A percentile compares a stretch with the other conserved stretches of the same genome.
Conservation (phyloP, 2,329 filamentous ascomycete species). For the Chaetothyriales sp. region DNA sequence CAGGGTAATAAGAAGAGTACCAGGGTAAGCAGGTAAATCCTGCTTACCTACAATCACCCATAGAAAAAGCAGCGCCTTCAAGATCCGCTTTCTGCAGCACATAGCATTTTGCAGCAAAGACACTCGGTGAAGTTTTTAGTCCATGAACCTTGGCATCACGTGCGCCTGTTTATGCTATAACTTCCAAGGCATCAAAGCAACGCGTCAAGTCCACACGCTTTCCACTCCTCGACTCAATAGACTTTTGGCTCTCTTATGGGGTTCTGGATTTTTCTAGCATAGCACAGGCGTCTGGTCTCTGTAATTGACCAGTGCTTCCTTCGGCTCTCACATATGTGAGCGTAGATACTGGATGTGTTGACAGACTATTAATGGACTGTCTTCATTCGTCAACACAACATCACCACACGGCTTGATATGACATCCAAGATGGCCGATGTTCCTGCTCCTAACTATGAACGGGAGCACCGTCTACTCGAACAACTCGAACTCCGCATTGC, state of each 20-base stretch:
- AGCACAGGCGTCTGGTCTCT: background rate
- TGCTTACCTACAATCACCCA: too few species aligned
- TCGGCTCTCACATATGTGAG: background rate
- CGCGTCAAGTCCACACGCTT: background rate
- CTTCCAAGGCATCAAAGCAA: too few species aligned
- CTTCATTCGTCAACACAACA: background rate
- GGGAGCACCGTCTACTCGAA: conserved; percentile 68
- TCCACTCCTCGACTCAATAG: background rate
- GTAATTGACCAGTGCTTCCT: background rate
- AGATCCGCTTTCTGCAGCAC: too few species aligned
- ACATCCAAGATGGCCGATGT: background rate
- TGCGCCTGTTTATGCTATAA: background rate
- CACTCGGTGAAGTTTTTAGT: too few species aligned
- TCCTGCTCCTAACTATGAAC: conserved; percentile 37
- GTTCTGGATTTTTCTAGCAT: background rate
- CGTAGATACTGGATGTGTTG: background rate
- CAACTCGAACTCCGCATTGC: conserved; percentile 77
- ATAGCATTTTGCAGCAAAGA: too few species aligned
- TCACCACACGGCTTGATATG: background rate
- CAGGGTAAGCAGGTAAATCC: too few species aligned
- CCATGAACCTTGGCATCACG: background rate
- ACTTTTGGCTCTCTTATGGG: background rate
- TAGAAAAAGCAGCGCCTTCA: too few species aligned
- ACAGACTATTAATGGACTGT: background rate
- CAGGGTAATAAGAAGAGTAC: too few species aligned